Conservation (phyloP, 176 grass and related monocot genomes). For the Oryza australiensis region DNA sequence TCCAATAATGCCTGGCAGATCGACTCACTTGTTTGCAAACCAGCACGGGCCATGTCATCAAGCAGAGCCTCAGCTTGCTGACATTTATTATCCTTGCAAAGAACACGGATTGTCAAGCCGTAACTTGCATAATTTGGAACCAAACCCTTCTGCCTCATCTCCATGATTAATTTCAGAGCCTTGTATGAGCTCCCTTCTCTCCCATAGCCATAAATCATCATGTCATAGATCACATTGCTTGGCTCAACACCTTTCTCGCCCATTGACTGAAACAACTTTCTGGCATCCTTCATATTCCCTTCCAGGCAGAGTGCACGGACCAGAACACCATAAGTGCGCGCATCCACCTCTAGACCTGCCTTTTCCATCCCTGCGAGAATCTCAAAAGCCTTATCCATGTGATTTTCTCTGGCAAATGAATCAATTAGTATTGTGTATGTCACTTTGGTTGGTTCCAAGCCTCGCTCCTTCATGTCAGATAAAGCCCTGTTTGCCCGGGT, state of each 20-base stretch:
- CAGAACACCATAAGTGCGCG: constrained; percentile 47
- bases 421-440: constrained; percentile 75
- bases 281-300: constrained; percentile 73
- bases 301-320: constrained; percentile 55
- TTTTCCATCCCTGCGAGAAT: constrained; percentile 56
- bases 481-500: constrained; percentile 42
- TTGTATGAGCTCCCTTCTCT: constrained; percentile 68
- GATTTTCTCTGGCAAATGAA: constrained; percentile 55
- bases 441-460: constrained; percentile 57
- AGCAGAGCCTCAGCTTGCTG: constrained; percentile 56
- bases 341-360: constrained; percentile 62
- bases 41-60: constrained; percentile 53
- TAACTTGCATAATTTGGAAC: constrained; percentile 73
- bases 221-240: constrained; percentile 58
- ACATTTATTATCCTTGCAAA: constrained; percentile 63
- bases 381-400: constrained; percentile 57
- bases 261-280: constrained; percentile 65
- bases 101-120: constrained; percentile 51
- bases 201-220: constrained; percentile 74
- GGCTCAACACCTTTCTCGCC: constrained; percentile 47
- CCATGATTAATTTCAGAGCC: constrained; percentile 47
- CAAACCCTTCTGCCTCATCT: constrained; percentile 58
- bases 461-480: constrained; percentile 62
- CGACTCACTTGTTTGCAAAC: constrained; percentile 41
- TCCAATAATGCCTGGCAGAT: constrained; percentile 43